A percentile compares a stretch with the other conserved stretches of the same genome.
Evolutionary conservation across 2,329 filamentous ascomycete genomes (phyloP).

Genomic region (Colletotrichum aenigma): DNA sequence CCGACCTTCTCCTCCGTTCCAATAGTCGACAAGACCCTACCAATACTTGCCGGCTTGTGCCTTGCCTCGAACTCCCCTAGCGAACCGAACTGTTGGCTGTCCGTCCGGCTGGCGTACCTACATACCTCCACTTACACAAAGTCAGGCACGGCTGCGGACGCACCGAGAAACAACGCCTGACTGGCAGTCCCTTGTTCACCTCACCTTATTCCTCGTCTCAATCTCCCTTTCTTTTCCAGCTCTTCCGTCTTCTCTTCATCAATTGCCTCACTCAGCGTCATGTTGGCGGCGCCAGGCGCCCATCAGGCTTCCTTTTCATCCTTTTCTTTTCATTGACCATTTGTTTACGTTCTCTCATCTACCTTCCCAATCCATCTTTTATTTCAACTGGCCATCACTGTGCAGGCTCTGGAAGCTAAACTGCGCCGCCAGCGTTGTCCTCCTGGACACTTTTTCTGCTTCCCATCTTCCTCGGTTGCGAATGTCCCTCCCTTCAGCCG

Average conservation of each 20-base stretch:
- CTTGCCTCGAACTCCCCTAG: not conserved
- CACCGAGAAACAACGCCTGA: not conserved
- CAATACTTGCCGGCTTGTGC: not conserved
- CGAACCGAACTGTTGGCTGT: not conserved
- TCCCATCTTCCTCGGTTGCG: not conserved
- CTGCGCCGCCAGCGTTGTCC: not conserved
- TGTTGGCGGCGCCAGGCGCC: slow-evolving; percentile 10
- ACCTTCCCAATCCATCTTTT: not conserved
- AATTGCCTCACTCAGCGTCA: not conserved
- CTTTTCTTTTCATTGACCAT: not conserved
- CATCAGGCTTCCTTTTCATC: not conserved
- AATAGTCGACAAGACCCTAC: not conserved
- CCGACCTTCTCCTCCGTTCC: not conserved
- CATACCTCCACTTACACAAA: not conserved
- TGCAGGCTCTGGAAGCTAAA: slow-evolving; percentile 2
- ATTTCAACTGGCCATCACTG: not conserved
- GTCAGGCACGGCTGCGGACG: not conserved
- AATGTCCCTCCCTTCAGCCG: not conserved
- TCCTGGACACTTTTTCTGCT: not conserved
- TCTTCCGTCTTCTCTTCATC: not conserved
- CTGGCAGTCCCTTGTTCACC: not conserved
- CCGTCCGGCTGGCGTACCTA: not conserved
- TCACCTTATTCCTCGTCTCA: not conserved
- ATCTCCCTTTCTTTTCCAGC: not conserved
- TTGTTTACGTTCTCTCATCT: not conserved